Percentiles rank a stretch among this genome's conserved stretches.
phyloP scores from a whole-genome alignment of 495 filamentous ascomycete species.

The Penicillium salamii region DNA sequence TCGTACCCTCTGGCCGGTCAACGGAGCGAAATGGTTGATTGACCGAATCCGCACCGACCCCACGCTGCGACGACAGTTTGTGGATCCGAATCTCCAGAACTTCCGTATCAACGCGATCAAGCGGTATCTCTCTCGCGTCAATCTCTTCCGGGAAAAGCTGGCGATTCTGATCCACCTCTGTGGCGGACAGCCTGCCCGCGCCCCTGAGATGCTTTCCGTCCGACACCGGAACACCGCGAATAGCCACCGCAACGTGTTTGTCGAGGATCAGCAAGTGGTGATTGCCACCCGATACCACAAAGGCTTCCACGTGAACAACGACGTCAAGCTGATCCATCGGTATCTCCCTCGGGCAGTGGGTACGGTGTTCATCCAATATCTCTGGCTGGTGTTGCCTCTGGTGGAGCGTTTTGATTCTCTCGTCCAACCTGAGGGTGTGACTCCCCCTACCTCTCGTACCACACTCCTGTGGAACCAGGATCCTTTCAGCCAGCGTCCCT shows the following conservation, averaged over 20 bases:
- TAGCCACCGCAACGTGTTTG: conserved; percentile 11
- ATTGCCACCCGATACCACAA: conserved; percentile 12
- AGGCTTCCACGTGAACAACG: conserved; percentile 8
- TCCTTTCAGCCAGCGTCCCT: too few species aligned
- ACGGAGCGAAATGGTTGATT: conserved; percentile 7
- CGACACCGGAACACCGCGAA: conserved; percentile 14
- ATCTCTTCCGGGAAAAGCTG: conserved; percentile 19
- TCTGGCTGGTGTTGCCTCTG: conserved; percentile 24
- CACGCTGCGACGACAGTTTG: neutral
- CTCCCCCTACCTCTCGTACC: too few species aligned
- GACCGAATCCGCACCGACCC: conserved; percentile 3
- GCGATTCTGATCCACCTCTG: conserved; percentile 22
- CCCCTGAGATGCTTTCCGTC: conserved; percentile 25
- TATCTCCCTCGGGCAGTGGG: conserved; percentile 3
- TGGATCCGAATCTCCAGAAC: neutral
- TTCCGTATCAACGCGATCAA: neutral
- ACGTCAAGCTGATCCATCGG: conserved; percentile 12
- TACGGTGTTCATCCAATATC: conserved; percentile 12
- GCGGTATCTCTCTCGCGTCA: neutral
- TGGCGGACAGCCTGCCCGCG: conserved; percentile 21
- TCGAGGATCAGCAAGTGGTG: conserved; percentile 9
- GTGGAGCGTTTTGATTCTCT: neutral
- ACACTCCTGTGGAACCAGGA: too few species aligned
- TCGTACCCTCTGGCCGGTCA: too few species aligned
- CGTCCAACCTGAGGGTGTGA: too few species aligned